These are phyloP conservation scores for Xylaria palmicola DNA, from an alignment of 495 filamentous ascomycete genomes.

Conservation along the genomic window DNA sequence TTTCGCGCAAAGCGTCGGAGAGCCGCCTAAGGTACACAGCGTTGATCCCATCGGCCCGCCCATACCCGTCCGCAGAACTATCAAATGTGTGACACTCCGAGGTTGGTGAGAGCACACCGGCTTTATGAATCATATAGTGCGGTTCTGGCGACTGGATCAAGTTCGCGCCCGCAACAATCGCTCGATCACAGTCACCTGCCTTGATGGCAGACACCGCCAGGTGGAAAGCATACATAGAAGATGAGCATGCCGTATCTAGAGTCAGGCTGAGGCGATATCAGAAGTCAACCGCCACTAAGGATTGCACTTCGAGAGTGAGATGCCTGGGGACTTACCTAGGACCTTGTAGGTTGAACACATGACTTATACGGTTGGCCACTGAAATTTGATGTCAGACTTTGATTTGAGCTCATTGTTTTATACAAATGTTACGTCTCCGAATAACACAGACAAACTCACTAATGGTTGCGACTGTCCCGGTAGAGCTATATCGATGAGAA, in stretches of 20 bases:
- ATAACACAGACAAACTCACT: slow-evolving; percentile 50
- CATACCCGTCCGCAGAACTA: slow-evolving; percentile 30
- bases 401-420: slow-evolving; percentile 33
- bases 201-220: slow-evolving; percentile 38
- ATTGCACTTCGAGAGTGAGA: neutral
- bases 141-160: slow-evolving; percentile 34
- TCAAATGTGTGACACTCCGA: slow-evolving; percentile 46
- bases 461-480: slow-evolving; percentile 47
- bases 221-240: slow-evolving; percentile 49
- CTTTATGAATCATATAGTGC: slow-evolving; percentile 30
- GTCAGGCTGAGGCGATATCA: slow-evolving; percentile 35
- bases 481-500: slow-evolving; percentile 45
- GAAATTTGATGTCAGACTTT: slow-evolving; percentile 33
- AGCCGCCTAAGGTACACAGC: slow-evolving; percentile 48
- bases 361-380: slow-evolving; percentile 50
- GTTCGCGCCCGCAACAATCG: slow-evolving; percentile 39
- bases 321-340: slow-evolving; percentile 33
- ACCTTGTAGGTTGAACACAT: slow-evolving; percentile 55
- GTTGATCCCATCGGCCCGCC: slow-evolving; percentile 24
- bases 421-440: slow-evolving; percentile 40
- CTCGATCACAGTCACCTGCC: slow-evolving; percentile 29
- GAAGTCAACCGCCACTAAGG: neutral
- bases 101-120: slow-evolving; percentile 42
- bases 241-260: slow-evolving; percentile 58
- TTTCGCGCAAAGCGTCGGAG: slow-evolving; percentile 39